Evolutionary conservation across 2,329 filamentous ascomycete genomes (phyloP).

Genomic region (Diaporthe nobilis): DNA sequence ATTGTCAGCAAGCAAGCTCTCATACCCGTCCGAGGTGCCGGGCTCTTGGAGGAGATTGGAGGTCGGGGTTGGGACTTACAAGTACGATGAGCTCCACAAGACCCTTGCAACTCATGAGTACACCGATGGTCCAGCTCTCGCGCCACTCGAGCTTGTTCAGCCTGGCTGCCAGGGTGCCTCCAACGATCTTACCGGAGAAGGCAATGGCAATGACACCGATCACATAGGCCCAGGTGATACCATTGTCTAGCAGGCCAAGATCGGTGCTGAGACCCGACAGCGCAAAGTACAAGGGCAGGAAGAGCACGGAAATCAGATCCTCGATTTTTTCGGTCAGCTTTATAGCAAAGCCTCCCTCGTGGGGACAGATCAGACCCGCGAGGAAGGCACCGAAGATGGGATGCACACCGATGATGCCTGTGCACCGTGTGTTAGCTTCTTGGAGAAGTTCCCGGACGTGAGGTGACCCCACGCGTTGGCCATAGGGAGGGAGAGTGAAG

Average conservation of each 20-base stretch:
- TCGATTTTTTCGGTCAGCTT: slow-evolving; percentile 95
- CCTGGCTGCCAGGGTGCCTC: slow-evolving; percentile 84
- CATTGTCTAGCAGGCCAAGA: slow-evolving; percentile 84
- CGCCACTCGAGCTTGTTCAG: slow-evolving; percentile 87
- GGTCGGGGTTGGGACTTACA: slow-evolving; percentile 62
- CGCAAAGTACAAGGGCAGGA: slow-evolving; percentile 93
- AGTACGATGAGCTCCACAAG: slow-evolving; percentile 95
- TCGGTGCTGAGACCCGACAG: slow-evolving; percentile 92
- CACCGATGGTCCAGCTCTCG: slow-evolving; percentile 89
- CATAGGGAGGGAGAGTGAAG: slow-evolving; percentile 40
- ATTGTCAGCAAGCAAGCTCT: slow-evolving; percentile 38
- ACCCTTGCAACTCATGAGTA: slow-evolving; percentile 96
- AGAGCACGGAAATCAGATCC: slow-evolving; percentile 86
- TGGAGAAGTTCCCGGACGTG: not conserved
- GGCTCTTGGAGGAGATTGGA: not conserved
- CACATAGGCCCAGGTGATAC: slow-evolving; percentile 91
- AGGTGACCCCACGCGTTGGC: not conserved
- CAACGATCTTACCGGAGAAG: slow-evolving; percentile 87
- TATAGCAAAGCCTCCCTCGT: slow-evolving; percentile 91
- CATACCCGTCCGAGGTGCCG: not conserved
- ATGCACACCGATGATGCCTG: slow-evolving; percentile 88
- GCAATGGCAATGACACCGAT: slow-evolving; percentile 85
- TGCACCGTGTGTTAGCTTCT: slow-evolving; percentile 15
- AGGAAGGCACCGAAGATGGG: slow-evolving; percentile 96
- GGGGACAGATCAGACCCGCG: slow-evolving; percentile 89